Base-by-base conservation (phyloP, 2,329 filamentous ascomycete genomes). In the Escovopsis sp. region DNA sequence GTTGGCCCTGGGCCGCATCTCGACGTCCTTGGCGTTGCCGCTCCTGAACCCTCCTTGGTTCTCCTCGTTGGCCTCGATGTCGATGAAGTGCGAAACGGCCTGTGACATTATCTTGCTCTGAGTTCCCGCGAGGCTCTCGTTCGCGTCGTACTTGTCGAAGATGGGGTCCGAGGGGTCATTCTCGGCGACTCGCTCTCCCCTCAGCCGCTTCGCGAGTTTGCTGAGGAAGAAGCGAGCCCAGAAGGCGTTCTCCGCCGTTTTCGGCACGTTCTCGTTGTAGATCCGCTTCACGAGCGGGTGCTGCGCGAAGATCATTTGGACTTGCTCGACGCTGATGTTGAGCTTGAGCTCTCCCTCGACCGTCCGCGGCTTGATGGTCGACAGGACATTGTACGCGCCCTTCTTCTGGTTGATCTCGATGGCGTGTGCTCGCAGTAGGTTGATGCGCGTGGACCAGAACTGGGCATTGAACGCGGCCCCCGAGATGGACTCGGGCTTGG, bases 161-260 rank as follows among this genome's bases (percentile, higher is more conserved):
- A 90, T 65, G 14, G 74, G 67, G 56, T 96, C 86, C 8, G 72
- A 71, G 13, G 75, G 65, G 53, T 94, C 88, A 4, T 69, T 70
- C 8, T 88, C 84, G 1, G 73, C 74, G 31, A 93, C 75, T 35
- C 84, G 81, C 57, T 96, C 86, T 27, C 92, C 90, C 38, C 87
- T 83, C 37, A 98, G 63, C 51, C 86, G 88, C 59, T 94, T 94
- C 44, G 86, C 85, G 8, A 98, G 63, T 38, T 82, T 74, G 55
- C 85, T 94, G 41, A 87, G 74, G 54, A 98, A 96, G 59, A 98
- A 98, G 12, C 84, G 72, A 5, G 81, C 81, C 87, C 88, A 98
- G 53, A 98, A 98, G 34, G 84, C 76, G 37, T 68, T 67, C 48
- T 93, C 83, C 18, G 69, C 75, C 27, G 92, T 58, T 40, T 80